Percentiles rank a stretch among this genome's conserved stretches.
Conservation (phyloP, 257 asterid genomes). For the Mentha longifolia region DNA sequence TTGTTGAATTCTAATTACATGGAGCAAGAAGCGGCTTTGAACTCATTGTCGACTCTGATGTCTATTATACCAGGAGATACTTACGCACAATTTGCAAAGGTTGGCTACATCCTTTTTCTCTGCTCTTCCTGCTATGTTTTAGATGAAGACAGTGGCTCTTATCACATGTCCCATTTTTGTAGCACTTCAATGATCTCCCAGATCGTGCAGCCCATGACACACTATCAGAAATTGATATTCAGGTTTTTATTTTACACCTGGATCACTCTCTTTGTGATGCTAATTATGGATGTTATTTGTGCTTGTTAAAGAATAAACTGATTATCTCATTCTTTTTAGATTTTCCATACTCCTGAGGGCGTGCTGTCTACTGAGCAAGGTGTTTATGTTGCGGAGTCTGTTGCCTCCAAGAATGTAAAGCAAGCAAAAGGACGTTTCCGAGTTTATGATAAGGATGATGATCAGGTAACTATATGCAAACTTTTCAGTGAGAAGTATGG, state of each 20-base stretch:
- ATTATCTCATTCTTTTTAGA: slow-evolving; percentile 49
- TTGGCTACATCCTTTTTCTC: slow-evolving; percentile 27
- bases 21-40: slow-evolving; percentile 81
- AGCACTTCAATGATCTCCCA: slow-evolving; percentile 78
- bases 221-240: slow-evolving; percentile 80
- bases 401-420: slow-evolving; percentile 69
- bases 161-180: slow-evolving; percentile 40
- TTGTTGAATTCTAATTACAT: slow-evolving; percentile 67
- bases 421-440: slow-evolving; percentile 96
- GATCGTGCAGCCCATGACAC: slow-evolving; percentile 72
- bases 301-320: slow-evolving; percentile 30
- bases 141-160: slow-evolving; percentile 24
- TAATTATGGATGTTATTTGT: background rate
- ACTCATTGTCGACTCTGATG: slow-evolving; percentile 83
- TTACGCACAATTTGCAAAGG: slow-evolving; percentile 89
- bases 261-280: slow-evolving; percentile 7
- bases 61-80: slow-evolving; percentile 81
- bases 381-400: slow-evolving; percentile 86
- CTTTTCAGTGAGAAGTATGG: slow-evolving; percentile 31
- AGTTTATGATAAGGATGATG: slow-evolving; percentile 59
- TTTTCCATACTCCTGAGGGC: slow-evolving; percentile 89
- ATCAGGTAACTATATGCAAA: slow-evolving; percentile 44
- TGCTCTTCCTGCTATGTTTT: slow-evolving; percentile 24
- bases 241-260: slow-evolving; percentile 48
- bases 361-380: slow-evolving; percentile 91